Percentiles rank a stretch among this genome's conserved stretches.
Conservation (phyloP, 768 basidiomycete genomes). For the Xerocomus potaroensis region DNA sequence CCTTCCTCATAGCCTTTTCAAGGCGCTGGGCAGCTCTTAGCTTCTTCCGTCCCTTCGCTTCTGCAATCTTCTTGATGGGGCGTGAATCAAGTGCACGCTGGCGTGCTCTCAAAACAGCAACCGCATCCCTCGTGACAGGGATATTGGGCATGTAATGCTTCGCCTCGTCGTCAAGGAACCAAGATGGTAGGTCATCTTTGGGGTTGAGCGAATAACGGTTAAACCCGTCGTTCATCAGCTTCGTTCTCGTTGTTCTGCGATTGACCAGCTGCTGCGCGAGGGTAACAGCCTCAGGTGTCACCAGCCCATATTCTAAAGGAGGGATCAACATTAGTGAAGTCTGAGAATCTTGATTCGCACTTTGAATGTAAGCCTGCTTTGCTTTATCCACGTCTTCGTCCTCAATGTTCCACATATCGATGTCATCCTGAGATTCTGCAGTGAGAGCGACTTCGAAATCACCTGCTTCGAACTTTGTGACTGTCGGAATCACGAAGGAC, state of each 20-base stretch:
- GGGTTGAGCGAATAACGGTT: conserved; percentile 88
- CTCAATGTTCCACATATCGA: conserved; percentile 77
- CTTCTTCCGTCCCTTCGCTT: conserved; percentile 98
- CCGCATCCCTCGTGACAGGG: conserved; percentile 95
- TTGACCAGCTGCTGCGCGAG: conserved; percentile 91
- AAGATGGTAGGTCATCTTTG: conserved; percentile 87
- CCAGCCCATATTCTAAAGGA: conserved; percentile 67
- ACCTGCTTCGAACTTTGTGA: conserved; percentile 25
- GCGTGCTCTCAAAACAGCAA: conserved; percentile 78
- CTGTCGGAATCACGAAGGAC: conserved; percentile 7
- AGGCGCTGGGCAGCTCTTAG: conserved; percentile 78
- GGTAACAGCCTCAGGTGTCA: conserved; percentile 86
- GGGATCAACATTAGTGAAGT: conserved; percentile 2
- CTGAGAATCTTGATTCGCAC: conserved; percentile 40
- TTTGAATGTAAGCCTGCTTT: conserved; percentile 60
- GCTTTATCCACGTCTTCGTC: conserved; percentile 69
- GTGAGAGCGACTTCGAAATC: conserved; percentile 78
- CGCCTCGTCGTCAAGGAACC: conserved; percentile 97
- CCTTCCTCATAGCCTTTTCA: conserved; percentile 94
- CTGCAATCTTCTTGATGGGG: conserved; percentile 98
- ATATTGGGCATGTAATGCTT: conserved; percentile 92
- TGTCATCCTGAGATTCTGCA: conserved; percentile 49
- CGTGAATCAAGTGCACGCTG: conserved; percentile 93
- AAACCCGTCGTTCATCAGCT: conserved; percentile 93
- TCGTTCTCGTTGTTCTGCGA: conserved; percentile 80